phyloP scores from a whole-genome alignment of 2,329 filamentous ascomycete species.

The Calonectria naviculata region DNA sequence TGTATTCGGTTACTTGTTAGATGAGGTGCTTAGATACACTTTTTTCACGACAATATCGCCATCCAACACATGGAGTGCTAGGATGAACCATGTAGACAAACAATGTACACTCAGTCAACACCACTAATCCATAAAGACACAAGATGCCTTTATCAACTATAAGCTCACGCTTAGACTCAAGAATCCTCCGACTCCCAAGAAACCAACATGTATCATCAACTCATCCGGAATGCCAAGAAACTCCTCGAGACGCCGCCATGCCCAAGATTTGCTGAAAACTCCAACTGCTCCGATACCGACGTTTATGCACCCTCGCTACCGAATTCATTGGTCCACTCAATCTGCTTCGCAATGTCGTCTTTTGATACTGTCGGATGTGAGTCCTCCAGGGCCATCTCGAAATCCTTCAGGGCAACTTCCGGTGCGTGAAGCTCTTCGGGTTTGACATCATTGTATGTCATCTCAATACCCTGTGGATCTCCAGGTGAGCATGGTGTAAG shows the following conservation, averaged over 20 bases:
- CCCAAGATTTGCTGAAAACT: constrained; percentile 33
- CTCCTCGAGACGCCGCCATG: constrained; percentile 46
- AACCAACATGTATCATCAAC: constrained; percentile 28
- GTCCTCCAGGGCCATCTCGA: constrained; percentile 89
- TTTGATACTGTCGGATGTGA: constrained; percentile 90
- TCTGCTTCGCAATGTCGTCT: constrained; percentile 85
- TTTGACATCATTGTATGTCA: constrained; percentile 91
- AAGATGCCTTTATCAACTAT: constrained; percentile 12
- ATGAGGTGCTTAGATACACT: neutral
- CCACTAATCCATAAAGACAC: constrained; percentile 6
- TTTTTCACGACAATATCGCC: neutral
- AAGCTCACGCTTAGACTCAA: constrained; percentile 20
- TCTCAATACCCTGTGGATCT: constrained; percentile 85
- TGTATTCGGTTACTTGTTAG: neutral
- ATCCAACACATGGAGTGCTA: neutral
- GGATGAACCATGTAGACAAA: neutral
- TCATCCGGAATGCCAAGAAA: constrained; percentile 32
- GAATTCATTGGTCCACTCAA: constrained; percentile 97
- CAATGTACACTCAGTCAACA: neutral
- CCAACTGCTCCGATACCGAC: constrained; percentile 6
- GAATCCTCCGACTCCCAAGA: constrained; percentile 23
- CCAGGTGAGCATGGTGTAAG: constrained; percentile 95
- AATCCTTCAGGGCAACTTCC: constrained; percentile 88
- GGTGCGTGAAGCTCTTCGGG: constrained; percentile 89
- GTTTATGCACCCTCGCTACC: constrained; percentile 82